Base-by-base conservation (phyloP, 2,329 filamentous ascomycete genomes). In the Epichloe coenophiala region DNA sequence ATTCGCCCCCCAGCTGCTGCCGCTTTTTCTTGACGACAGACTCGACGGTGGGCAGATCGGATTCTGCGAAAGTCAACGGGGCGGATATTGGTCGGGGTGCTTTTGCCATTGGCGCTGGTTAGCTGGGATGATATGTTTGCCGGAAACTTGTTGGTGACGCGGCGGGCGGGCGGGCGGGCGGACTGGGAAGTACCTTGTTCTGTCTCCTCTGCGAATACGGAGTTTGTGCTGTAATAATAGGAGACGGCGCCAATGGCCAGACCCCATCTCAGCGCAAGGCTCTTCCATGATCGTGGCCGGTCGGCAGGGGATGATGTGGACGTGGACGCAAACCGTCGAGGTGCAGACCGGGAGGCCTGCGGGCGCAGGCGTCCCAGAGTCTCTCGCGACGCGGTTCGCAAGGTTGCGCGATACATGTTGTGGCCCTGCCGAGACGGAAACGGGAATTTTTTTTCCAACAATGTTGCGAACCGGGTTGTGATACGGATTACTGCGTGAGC, bases 191-290 rank as follows among this genome's bases (percentile, higher is more conserved):
- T 35, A 46, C 48, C 19, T 35, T 44, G 77, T 59, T 77, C 69
- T 37, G 82, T 78, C 67, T 94, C 84, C 60, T 96, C 88, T 15
- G 89, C 86, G 67, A 97, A 97, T 19, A 88, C 74, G 49, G 82
- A 78, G 61, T 84, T 90, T 7, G 89, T 96, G 72, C 89, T 95
- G 68, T 97, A 98, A 69, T 87, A 96, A 71, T 97, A 98, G 27
- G 7, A 9, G 47, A 97, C 71, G 44, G 17, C 81, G 19, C 77
- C 88, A 53, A 73, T 75, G 0, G 88, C 90, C 51, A 93, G 64
- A 56, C 81, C 87, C 79, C 88, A 84, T 71, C 91, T 78, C 60
- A 79, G 65, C 4, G 75, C 76, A 48, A 81, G 75, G 65, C 81
- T 84, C 76, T 90, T 95, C 86, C 88, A 95, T 64, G 82, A 86